Evolutionary conservation across 192 early-diverging fungal genomes (phyloP), one percentile per base, ranked within the genome.

Genomic region (Oehlia diaphana): DNA sequence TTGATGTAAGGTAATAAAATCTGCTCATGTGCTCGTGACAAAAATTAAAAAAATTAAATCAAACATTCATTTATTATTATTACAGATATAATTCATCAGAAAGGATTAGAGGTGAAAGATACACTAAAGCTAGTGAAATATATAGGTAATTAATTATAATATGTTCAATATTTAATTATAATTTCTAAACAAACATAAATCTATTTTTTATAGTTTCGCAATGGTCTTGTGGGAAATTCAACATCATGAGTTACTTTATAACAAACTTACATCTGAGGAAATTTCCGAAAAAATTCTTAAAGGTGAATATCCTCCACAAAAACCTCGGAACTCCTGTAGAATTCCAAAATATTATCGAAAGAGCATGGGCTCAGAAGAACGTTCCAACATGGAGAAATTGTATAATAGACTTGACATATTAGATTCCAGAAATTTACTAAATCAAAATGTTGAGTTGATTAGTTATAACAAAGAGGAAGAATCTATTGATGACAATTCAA

Each of bases 211-310:
- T 19, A 63, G 63, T 63, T 63, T 63, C 63, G 63, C 63, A 8
- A 63, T 63, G 63, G 63, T 63, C 7, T 23, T 63, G 63, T 63
- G 19, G 63, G 63, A 63, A 63, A 63, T 63, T 63, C 63, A 63
- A 63, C 63, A 63, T 7, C 63, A 63, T 26, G 8, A 63, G 13
- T 63, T 63, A 63, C 63, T n/a, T 4, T 63, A 63, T 63, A 9
- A 9, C 0, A n/a, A 63, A 23, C 19, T 10, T 9, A n/a, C 63
- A 10, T 19, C 63, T n/a, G n/a, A 63, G 19, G 2, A 63, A 63
- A 63, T 63, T 9, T 19, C 19, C 10, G 9, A 21, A 26, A 63
- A 63, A 63, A 63, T 63, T 26, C 23, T 63, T 21, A 26, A 21
- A 26, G 19, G 23, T 7, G 63, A 63, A 63, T 23, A 63, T 2